phyloP scores from a whole-genome alignment of 1,284 basidiomycete species.

The Polyporus tsugae region DNA sequence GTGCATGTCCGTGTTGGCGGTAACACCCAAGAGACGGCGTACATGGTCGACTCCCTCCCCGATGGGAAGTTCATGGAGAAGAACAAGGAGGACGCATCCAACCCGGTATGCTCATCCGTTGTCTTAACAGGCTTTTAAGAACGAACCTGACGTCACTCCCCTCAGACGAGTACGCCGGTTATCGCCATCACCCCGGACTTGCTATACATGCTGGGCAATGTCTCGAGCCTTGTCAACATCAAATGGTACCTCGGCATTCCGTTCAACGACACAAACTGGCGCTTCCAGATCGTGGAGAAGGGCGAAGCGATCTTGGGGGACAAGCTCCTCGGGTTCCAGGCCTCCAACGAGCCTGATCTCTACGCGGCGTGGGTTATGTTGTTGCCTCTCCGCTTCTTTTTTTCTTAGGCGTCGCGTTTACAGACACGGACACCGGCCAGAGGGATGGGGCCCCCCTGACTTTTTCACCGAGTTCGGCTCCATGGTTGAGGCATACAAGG shows the following conservation, averaged over 20 bases:
- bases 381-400: background rate
- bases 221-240: conserved; percentile 45
- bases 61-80: conserved; percentile 59
- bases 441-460: conserved; percentile 17
- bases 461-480: conserved; percentile 51
- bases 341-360: conserved; percentile 77
- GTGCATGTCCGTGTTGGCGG: conserved; percentile 72
- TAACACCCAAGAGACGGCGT: conserved; percentile 72
- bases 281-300: conserved; percentile 57
- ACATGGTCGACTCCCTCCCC: conserved; percentile 52
- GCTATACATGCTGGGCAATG: conserved; percentile 51
- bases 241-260: conserved; percentile 47
- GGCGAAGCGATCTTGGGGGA: conserved; percentile 61
- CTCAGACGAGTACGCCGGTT: conserved; percentile 50
- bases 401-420: background rate
- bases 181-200: conserved; percentile 52
- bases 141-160: conserved; percentile 19
- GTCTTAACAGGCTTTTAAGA: background rate
- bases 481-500: conserved; percentile 49
- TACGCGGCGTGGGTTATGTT: conserved; percentile 42
- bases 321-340: conserved; percentile 61
- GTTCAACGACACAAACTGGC: conserved; percentile 60
- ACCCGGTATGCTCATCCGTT: conserved; percentile 45
- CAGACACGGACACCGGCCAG: conserved; percentile 31
- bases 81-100: conserved; percentile 47